Evolutionary conservation across 2,329 filamentous ascomycete genomes (phyloP).

Genomic region (Trichophyton benhamiae): DNA sequence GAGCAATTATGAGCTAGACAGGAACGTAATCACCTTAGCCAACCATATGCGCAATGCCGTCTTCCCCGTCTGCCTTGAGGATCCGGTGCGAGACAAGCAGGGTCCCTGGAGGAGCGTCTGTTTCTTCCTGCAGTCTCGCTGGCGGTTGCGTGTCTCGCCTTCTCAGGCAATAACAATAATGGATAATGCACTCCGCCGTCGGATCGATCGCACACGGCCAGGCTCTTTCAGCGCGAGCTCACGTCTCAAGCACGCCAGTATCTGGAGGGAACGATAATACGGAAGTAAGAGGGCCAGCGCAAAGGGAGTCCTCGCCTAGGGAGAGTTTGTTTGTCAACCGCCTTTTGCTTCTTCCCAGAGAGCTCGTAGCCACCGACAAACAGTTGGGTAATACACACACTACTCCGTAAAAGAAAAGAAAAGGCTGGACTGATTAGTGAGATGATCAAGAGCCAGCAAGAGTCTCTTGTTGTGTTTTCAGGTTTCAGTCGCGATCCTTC

Average conservation of each 20-base stretch:
- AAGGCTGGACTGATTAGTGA: background rate
- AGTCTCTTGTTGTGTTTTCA: background rate
- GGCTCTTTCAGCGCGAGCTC: too few relatives aligned
- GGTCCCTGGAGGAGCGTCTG: background rate
- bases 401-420: background rate
- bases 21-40: background rate
- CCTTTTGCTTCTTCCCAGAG: background rate
- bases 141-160: too few relatives aligned
- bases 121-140: too few relatives aligned
- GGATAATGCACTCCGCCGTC: too few relatives aligned
- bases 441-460: background rate
- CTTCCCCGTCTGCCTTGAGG: background rate
- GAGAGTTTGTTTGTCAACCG: background rate
- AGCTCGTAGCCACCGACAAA: background rate
- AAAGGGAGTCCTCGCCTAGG: background rate
- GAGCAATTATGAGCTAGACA: background rate
- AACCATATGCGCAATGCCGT: background rate
- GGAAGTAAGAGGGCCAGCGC: too few relatives aligned
- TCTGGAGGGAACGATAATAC: too few relatives aligned
- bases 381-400: background rate
- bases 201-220: too few relatives aligned
- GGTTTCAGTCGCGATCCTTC: background rate
- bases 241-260: too few relatives aligned
- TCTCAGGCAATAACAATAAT: too few relatives aligned
- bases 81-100: background rate